Percentiles rank a stretch among this genome's conserved stretches.
Evolutionary conservation across 306 rosid species (phyloP).

Genomic region (Casuarina cunninghamiana): DNA sequence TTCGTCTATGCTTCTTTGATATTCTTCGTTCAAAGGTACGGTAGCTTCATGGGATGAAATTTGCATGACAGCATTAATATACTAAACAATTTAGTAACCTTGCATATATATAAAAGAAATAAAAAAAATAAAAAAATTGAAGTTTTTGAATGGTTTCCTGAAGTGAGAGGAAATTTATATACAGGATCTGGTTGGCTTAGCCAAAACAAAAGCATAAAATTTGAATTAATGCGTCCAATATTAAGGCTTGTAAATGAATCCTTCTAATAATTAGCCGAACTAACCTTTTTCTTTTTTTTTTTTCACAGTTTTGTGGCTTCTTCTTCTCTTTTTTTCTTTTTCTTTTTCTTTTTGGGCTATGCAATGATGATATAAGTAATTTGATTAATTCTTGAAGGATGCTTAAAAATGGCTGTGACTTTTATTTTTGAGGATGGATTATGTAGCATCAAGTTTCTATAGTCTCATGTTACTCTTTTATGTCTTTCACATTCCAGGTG

Average conservation of each 20-base stretch:
- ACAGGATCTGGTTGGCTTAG: neutral
- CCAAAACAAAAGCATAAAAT: neutral
- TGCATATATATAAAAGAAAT: neutral
- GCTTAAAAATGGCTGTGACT: slow-evolving; percentile 1
- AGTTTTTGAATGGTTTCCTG: neutral
- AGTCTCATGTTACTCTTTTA: slow-evolving; percentile 14
- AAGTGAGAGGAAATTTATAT: neutral
- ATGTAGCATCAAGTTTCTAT: slow-evolving; percentile 26
- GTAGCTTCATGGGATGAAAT: slow-evolving; percentile 8
- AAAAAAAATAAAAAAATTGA: neutral
- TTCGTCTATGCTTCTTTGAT: slow-evolving; percentile 83
- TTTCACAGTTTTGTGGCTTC: neutral
- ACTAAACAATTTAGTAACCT: neutral
- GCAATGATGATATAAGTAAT: neutral
- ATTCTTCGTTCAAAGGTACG: slow-evolving; percentile 89
- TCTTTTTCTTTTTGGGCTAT: too few relatives aligned
- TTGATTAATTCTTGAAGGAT: neutral
- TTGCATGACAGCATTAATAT: neutral
- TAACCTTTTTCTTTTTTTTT: too few relatives aligned
- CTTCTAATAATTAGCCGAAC: neutral
- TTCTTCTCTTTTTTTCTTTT: too few relatives aligned
- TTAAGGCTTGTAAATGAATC: neutral
- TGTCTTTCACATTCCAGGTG: slow-evolving; percentile 57
- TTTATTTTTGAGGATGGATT: slow-evolving; percentile 6
- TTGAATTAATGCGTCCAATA: neutral